Evolutionary conservation across 2,329 filamentous ascomycete genomes (phyloP).

Genomic region (Alternaria longipes): DNA sequence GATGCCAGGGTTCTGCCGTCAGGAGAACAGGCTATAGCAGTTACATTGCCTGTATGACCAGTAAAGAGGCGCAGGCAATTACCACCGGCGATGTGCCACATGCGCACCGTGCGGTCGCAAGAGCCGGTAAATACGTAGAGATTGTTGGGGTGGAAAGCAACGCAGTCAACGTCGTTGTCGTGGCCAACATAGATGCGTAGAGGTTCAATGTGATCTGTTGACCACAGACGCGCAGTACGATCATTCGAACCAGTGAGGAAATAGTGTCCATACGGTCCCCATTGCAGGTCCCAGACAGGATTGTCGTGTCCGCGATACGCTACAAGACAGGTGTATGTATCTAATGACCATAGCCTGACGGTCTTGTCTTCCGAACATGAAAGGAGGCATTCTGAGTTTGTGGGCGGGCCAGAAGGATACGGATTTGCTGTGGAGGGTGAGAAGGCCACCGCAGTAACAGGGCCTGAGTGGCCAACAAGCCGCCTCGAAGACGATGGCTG

Average conservation of each 20-base stretch:
- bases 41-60: slow-evolving; percentile 88
- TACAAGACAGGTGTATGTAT: slow-evolving; percentile 90
- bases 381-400: slow-evolving; percentile 77
- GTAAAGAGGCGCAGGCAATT: slow-evolving; percentile 90
- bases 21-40: slow-evolving; percentile 82
- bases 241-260: slow-evolving; percentile 90
- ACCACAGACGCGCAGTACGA: slow-evolving; percentile 89
- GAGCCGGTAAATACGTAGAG: slow-evolving; percentile 93
- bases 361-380: slow-evolving; percentile 89
- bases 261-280: slow-evolving; percentile 95
- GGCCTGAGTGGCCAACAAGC: slow-evolving; percentile 85
- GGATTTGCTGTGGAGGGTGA: slow-evolving; percentile 71
- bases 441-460: slow-evolving; percentile 90
- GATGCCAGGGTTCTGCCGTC: slow-evolving; percentile 92
- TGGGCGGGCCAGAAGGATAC: slow-evolving; percentile 60
- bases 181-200: slow-evolving; percentile 90
- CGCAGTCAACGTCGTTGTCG: slow-evolving; percentile 87
- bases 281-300: slow-evolving; percentile 86
- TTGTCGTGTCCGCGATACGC: slow-evolving; percentile 93
- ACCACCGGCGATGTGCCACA: slow-evolving; percentile 94
- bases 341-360: slow-evolving; percentile 90
- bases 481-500: slow-evolving; percentile 74
- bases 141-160: slow-evolving; percentile 95
- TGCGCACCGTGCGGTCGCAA: slow-evolving; percentile 91
- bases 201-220: slow-evolving; percentile 89